Base-by-base conservation (phyloP, 2,329 filamentous ascomycete genomes). In the Pestalotiopsis sp. region DNA sequence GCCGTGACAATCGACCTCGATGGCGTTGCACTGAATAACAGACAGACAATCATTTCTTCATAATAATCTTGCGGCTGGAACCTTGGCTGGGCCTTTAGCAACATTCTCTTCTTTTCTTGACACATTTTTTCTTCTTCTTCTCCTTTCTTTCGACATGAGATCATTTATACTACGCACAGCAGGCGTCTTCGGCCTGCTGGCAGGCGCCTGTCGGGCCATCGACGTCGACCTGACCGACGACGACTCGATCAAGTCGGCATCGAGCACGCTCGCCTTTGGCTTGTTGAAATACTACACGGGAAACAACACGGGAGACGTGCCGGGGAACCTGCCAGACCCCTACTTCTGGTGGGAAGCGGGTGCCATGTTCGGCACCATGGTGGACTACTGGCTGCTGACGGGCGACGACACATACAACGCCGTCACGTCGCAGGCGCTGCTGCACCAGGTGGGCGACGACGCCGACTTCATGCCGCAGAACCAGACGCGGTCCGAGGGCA, bases 391-490 rank as follows among this genome's bases (percentile, higher is more conserved):
- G 69, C 69, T 69, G 23, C 63, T 49, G 2, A 88, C 86, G 2
- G 85, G 84, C 4, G 85, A 89, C 73, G 74, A 76, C 2, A 83
- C 81, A 25, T 88, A 85, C 76, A 87, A 87, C 72, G 76, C 81
- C 23, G 76, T 84, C 38, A 78, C 82, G 61, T 85, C 78, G 70
- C 76, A 81, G 72, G 84, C 80, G 2, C 71, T 87, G 69, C 72
- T 83, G 3, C 81, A 79, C 71, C 85, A 87, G 72, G 79, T 80
- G n/a, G 84, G 84, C 4, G 78, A 80, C 4, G 76, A 83, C 64
- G 71, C 76, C 58, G 80, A 85, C 71, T 87, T 81, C 74, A 84
- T 83, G 81, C 84, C 85, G 4, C 69, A 71, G 13, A 84, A 83
- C 73, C 80, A 80, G 74, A 80, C 80, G 9, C 72, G 74, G 7